These are phyloP conservation scores for Claviceps sorghi DNA, from an alignment of 2,329 filamentous ascomycete genomes.

Conservation along the genomic window DNA sequence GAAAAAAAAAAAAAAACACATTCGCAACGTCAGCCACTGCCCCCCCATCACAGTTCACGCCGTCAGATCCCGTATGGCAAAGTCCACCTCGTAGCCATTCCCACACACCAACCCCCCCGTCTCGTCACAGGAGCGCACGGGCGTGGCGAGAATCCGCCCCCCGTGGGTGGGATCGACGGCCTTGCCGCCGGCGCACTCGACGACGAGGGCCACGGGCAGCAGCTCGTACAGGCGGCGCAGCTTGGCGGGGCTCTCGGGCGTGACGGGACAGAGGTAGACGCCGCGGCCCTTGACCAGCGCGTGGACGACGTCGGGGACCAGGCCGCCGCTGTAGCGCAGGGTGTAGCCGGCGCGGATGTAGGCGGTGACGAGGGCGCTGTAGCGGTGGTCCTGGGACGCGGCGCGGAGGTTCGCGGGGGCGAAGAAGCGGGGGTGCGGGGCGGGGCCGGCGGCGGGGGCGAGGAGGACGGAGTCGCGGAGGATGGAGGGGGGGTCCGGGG, in stretches of 20 bases:
- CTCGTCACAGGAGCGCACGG: constrained; percentile 30
- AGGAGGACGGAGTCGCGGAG: not conserved
- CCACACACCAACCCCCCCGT: constrained; percentile 36
- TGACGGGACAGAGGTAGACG: constrained; percentile 44
- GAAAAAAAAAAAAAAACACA: not conserved
- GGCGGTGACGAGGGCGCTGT: constrained; percentile 32
- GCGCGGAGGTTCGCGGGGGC: constrained; percentile 47
- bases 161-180: constrained; percentile 37
- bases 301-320: constrained; percentile 48
- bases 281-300: constrained; percentile 47
- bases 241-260: constrained; percentile 36
- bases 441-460: not conserved
- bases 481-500: not conserved
- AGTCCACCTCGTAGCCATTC: constrained; percentile 32
- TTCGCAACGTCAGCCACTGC: too few relatives aligned
- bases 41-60: not conserved
- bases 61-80: constrained; percentile 10
- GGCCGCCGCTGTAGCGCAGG: constrained; percentile 43
- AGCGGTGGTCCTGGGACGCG: constrained; percentile 34
- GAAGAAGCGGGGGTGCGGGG: constrained; percentile 38
- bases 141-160: constrained; percentile 23
- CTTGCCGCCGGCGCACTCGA: constrained; percentile 44
- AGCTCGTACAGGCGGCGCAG: constrained; percentile 44
- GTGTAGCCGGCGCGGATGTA: constrained; percentile 42
- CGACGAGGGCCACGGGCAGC: constrained; percentile 41